Conservation (phyloP, 1,139 yeast species). For the Pichia sp. region DNA sequence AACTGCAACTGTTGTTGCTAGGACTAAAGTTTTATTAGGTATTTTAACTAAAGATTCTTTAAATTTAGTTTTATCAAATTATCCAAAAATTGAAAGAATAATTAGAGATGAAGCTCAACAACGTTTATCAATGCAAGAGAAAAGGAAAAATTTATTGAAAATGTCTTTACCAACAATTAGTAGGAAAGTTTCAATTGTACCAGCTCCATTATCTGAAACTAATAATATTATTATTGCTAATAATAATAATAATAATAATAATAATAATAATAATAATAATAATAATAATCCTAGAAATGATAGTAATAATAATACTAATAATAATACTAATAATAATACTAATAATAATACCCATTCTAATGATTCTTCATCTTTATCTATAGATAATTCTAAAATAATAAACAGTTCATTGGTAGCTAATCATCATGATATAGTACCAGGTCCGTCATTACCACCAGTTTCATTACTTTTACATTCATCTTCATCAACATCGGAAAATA, state of each 20-base stretch:
- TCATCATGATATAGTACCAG: conserved; percentile 28
- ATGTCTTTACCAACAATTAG: conserved; percentile 16
- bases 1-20: conserved; percentile 74
- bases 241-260: neutral
- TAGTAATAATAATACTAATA: conserved; percentile 1
- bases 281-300: neutral
- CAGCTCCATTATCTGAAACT: neutral
- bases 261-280: neutral
- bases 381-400: neutral
- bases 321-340: neutral
- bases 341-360: neutral
- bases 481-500: neutral
- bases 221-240: neutral
- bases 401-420: conserved; percentile 23
- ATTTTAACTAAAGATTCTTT: conserved; percentile 62
- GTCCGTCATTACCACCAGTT: conserved; percentile 30
- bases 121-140: conserved; percentile 62
- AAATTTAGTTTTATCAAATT: conserved; percentile 51
- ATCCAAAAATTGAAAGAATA: conserved; percentile 59
- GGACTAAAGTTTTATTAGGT: conserved; percentile 59
- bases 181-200: conserved; percentile 10
- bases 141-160: conserved; percentile 36
- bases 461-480: neutral
- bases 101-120: conserved; percentile 78
- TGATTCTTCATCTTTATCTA: neutral